Base-by-base conservation (phyloP, 768 basidiomycete genomes). In the Phlebiopsis flavidoalba region DNA sequence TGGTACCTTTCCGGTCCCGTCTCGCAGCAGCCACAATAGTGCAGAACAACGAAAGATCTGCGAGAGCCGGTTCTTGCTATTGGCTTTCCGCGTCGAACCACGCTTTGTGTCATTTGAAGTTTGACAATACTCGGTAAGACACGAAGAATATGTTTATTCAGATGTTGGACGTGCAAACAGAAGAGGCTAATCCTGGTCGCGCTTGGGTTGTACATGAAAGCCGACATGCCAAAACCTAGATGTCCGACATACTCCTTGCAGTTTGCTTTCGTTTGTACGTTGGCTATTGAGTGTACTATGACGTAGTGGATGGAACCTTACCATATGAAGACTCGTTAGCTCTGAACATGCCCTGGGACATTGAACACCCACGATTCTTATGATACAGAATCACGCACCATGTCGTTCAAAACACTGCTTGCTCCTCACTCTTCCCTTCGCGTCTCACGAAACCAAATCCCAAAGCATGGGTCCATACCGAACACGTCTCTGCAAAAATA, bases 401-500 rank as follows among this genome's bases (percentile, higher is more conserved):
- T 53, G 52, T 2, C 52, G 19, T 15, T 4, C 17, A 53, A 36
- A 36, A 7, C 12, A 1, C n/a, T 33, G 49, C 63, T 71, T 47
- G 66, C 69, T 15, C 69, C 66, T 21, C 62, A 72, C 46, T 53
- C 57, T 35, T 54, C 65, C 24, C 60, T 76, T 19, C 72, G 63
- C 33, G 70, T 69, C 46, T 68, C 69, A 40, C 63, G 50, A 37
- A 67, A 79, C 60, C 65, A 67, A 22, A 77, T 76, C 22, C 73
- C 75, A 0, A 66, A 70, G 17, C 64, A 74, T 62, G 62, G 64
- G 31, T 64, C 66, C 57, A 72, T 74, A 53, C 75, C 75, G 53
- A 78, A 78, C 62, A 76, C 74, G 1, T 74, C 75, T 40, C 65
- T 75, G n/a, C 48, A 65, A 70, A 12, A 64, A 66, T 11, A 63